Base-by-base conservation (phyloP, 805 yeast species). In the Zygosaccharomyces pseudorouxii region DNA sequence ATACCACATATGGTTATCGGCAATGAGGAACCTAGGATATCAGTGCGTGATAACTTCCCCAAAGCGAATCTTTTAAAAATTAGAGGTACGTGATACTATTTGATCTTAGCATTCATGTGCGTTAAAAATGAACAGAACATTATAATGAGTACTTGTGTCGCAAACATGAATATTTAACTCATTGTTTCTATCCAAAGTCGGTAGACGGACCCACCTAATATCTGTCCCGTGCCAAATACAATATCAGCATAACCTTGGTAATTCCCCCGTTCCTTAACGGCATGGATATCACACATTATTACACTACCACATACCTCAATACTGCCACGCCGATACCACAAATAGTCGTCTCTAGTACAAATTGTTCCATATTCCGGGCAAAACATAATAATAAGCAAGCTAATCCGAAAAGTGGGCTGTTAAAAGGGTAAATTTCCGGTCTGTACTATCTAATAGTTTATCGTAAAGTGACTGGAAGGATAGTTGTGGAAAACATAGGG, bases 291-390 rank as follows among this genome's bases (percentile, higher is more conserved):
- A 23, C 87, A 79, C 56, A 84, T 76, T 2, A 89, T 76, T 49
- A 89, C 84, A 5, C 95, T 82, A 14, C 87, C 78, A 55, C 88
- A 70, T 0, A 90, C 76, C 44, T 83, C 79, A 59, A 89, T 77
- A 1, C 96, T 96, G 5, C 95, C 93, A n/a, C 95, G 10, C 96
- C 96, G 48, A 86, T 76, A 16, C 97, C 97, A 22, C 95, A 82
- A 44, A 89, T 72, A 52, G 87, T 80, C 57, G 88, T 71, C 3
- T 85, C 85, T 25, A 77, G 52, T 58, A 77, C 60, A 65, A 80
- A 65, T 42, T 65, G 62, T n/a, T 60, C 55, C 27, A 69, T 60
- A 43, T 57, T 58, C 16, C 53, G 54, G 3, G 72, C 62, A 40
- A 64, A 55, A 45, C 69, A 67, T 18, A 80, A 76, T 22, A 77